Conservation (phyloP, 495 filamentous ascomycete genomes). For the Thozetella sp. region DNA sequence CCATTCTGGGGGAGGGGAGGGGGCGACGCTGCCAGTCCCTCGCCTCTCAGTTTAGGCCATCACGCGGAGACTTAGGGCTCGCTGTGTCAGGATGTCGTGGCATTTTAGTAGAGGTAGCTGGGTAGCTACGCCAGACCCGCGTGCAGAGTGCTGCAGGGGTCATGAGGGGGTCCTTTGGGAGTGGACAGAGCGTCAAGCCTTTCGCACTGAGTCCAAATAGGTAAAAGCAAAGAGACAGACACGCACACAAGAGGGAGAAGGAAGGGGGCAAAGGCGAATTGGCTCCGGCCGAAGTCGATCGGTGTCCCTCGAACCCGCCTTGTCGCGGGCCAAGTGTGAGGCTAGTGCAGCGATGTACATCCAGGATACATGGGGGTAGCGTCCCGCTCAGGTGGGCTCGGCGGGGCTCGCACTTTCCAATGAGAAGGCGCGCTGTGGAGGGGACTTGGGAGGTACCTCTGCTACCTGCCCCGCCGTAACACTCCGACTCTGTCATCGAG, state of each 20-base stretch:
- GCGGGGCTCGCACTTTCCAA: background rate
- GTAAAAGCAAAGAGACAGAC: too few relatives aligned
- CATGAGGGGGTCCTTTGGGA: background rate
- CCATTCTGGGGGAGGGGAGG: background rate
- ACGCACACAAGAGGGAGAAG: too few relatives aligned
- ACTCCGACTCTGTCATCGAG: conserved; percentile 7
- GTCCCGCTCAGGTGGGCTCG: background rate
- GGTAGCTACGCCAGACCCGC: background rate
- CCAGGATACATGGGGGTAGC: background rate
- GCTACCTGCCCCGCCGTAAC: conserved; percentile 3
- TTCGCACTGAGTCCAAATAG: too few relatives aligned
- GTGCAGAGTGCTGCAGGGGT: background rate
- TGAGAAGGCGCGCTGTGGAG: background rate
- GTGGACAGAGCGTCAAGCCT: background rate
- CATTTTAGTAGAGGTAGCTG: too few relatives aligned
- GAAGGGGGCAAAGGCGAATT: background rate
- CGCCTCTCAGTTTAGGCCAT: too few relatives aligned
- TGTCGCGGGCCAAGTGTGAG: background rate
- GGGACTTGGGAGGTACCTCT: conserved; percentile 7
- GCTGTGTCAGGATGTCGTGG: too few relatives aligned
- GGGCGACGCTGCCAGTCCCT: background rate
- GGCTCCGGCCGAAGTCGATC: background rate
- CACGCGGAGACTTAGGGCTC: too few relatives aligned
- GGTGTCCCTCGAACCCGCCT: background rate
- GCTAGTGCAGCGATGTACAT: background rate